Conservation (phyloP, 176 grass and related monocot genomes). For the Coix lacrymajobi region DNA sequence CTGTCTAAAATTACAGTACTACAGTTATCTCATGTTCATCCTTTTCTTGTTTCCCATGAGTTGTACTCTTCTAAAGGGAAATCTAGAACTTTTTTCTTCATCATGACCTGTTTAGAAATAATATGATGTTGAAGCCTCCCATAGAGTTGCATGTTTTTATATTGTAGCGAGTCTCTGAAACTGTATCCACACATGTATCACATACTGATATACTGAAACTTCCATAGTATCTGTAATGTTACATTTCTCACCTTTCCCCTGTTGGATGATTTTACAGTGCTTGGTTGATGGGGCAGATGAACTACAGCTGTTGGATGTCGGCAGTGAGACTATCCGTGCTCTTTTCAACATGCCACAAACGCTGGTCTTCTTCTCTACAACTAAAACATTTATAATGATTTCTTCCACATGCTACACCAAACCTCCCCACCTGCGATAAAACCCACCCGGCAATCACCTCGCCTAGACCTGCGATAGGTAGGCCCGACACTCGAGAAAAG, state of each 20-base stretch:
- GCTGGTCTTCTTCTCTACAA: slow-evolving; percentile 39
- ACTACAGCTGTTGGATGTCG: slow-evolving; percentile 81
- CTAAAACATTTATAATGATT: too few relatives aligned
- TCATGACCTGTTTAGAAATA: neutral
- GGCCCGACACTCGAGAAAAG: too few relatives aligned
- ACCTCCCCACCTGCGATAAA: too few relatives aligned
- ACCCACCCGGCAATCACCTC: too few relatives aligned
- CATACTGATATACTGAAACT: neutral
- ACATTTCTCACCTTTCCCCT: neutral
- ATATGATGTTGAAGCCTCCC: neutral
- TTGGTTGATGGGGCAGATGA: slow-evolving; percentile 91
- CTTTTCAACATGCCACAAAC: slow-evolving; percentile 84
- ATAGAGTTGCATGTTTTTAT: neutral
- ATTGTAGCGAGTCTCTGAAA: neutral
- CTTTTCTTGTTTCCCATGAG: neutral
- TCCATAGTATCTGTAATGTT: neutral
- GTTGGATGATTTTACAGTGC: slow-evolving; percentile 54
- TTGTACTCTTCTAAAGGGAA: neutral
- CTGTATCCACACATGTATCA: neutral
- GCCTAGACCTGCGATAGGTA: too few relatives aligned
- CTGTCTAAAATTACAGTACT: neutral
- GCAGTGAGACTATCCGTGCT: slow-evolving; percentile 63
- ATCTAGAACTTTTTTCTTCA: neutral
- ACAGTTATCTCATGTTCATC: neutral
- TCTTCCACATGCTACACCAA: too few relatives aligned